Percentiles rank a stretch among this genome's conserved stretches.
These are phyloP conservation scores for Sclerospora graminicola DNA, from an alignment of 352 stramenopile genomes.

Conservation along the genomic window DNA sequence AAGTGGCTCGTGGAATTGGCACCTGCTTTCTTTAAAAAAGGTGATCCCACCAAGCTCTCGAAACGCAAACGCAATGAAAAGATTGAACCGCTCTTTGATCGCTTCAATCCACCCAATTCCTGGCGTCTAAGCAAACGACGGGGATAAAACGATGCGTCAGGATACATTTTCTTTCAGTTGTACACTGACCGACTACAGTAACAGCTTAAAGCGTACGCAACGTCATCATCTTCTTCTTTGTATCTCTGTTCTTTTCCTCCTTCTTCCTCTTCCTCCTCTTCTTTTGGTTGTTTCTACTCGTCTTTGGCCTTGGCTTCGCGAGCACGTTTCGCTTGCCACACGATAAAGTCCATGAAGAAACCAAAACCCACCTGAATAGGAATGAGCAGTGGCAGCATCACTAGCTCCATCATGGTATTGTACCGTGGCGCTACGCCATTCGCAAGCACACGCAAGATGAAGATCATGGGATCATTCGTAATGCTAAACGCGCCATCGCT, in stretches of 20 bases:
- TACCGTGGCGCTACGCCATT: conserved; percentile 65
- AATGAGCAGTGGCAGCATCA: conserved; percentile 50
- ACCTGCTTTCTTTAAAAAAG: conserved; percentile 93
- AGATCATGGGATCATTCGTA: conserved; percentile 73
- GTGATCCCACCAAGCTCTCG: conserved; percentile 96
- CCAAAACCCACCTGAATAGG: conserved; percentile 65
- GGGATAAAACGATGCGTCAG: conserved; percentile 42
- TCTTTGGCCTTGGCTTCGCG: conserved; percentile 52
- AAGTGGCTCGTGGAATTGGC: conserved; percentile 99
- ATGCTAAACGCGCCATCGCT: conserved; percentile 64
- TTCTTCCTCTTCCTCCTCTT: not conserved
- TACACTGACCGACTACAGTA: no score
- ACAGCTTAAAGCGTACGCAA: not conserved
- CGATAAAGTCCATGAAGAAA: conserved; percentile 75
- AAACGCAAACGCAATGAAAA: conserved; percentile 98
- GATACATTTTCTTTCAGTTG: not conserved
- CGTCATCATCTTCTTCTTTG: conserved; percentile 2
- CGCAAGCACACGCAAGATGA: conserved; percentile 53
- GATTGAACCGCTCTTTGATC: conserved; percentile 98
- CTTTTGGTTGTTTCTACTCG: conserved; percentile 18
- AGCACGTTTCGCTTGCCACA: conserved; percentile 41
- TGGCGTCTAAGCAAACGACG: conserved; percentile 96
- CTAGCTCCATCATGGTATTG: conserved; percentile 64
- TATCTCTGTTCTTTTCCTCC: conserved; percentile 1
- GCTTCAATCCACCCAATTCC: conserved; percentile 94